These are phyloP conservation scores for Mortierella sp. DNA, from an alignment of 371 early-diverging fungal species.

Conservation along the genomic window DNA sequence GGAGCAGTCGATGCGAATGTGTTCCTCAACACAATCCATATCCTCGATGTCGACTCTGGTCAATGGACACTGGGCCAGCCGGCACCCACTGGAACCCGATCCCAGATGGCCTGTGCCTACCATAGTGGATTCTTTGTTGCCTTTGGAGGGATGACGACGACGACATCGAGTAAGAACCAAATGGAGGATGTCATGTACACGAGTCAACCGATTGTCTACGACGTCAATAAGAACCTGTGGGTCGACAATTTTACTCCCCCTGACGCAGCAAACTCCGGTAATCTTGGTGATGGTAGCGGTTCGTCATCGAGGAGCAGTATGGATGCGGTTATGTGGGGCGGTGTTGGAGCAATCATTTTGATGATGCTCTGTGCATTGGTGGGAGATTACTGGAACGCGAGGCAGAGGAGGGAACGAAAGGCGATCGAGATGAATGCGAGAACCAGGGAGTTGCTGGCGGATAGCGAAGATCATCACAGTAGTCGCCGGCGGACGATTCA, in stretches of 20 bases:
- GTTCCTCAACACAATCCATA: constrained; percentile 25
- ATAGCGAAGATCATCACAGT: neutral
- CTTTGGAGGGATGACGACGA: constrained; percentile 37
- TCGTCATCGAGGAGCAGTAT: neutral
- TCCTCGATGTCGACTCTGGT: constrained; percentile 32
- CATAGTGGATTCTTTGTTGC: constrained; percentile 32
- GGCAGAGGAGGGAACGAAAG: constrained; percentile 1
- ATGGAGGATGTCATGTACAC: too few relatives aligned
- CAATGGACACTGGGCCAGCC: constrained; percentile 40
- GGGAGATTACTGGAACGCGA: neutral
- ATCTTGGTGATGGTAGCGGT: neutral
- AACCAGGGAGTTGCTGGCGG: neutral
- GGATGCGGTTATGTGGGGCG: neutral
- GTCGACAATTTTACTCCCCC: neutral
- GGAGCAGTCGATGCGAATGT: constrained; percentile 22
- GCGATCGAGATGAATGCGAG: neutral
- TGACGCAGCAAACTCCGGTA: neutral
- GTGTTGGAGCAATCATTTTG: neutral
- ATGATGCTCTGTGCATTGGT: neutral
- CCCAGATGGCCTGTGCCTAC: constrained; percentile 34
- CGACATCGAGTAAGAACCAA: neutral
- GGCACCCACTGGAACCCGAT: constrained; percentile 13
- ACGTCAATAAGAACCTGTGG: constrained; percentile 18
- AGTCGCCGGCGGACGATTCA: neutral
- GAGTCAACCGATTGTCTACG: constrained; percentile 8